Conservation (phyloP, 1,284 basidiomycete species). For the Malassezia dermatis region DNA sequence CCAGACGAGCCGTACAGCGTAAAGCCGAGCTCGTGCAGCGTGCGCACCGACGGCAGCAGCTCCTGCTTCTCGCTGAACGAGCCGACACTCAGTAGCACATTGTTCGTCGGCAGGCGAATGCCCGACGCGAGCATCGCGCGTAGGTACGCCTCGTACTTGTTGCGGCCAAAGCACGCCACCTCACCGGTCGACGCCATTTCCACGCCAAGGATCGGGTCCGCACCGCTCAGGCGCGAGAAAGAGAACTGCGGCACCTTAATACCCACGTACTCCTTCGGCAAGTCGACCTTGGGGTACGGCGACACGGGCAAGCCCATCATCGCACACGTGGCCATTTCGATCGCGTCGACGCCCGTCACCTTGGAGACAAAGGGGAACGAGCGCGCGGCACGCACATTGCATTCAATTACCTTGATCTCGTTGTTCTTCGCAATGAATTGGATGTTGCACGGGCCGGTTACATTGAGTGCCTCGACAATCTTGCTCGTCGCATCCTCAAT, state of each 20-base stretch:
- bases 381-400: slow-evolving; percentile 90
- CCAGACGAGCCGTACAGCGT: slow-evolving; percentile 95
- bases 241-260: slow-evolving; percentile 99
- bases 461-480: slow-evolving; percentile 87
- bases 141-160: slow-evolving; percentile 97
- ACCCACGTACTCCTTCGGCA: slow-evolving; percentile 87
- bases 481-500: slow-evolving; percentile 94
- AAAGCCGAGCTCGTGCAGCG: slow-evolving; percentile 83
- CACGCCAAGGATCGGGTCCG: slow-evolving; percentile 94
- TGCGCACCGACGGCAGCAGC: slow-evolving; percentile 89
- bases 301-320: slow-evolving; percentile 85
- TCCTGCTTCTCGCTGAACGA: slow-evolving; percentile 97
- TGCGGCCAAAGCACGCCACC: slow-evolving; percentile 91
- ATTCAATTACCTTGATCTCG: slow-evolving; percentile 99
- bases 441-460: slow-evolving; percentile 97
- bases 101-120: slow-evolving; percentile 86
- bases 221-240: slow-evolving; percentile 86
- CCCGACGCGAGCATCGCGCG: slow-evolving; percentile 94
- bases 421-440: slow-evolving; percentile 99
- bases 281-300: slow-evolving; percentile 73
- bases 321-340: slow-evolving; percentile 95
- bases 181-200: slow-evolving; percentile 99
- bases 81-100: slow-evolving; percentile 84
- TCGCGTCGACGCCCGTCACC: slow-evolving; percentile 91
- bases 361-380: slow-evolving; percentile 99